phyloP scores from a whole-genome alignment of 1,284 basidiomycete genomes.

The Cryptococcus deneoformans region DNA sequence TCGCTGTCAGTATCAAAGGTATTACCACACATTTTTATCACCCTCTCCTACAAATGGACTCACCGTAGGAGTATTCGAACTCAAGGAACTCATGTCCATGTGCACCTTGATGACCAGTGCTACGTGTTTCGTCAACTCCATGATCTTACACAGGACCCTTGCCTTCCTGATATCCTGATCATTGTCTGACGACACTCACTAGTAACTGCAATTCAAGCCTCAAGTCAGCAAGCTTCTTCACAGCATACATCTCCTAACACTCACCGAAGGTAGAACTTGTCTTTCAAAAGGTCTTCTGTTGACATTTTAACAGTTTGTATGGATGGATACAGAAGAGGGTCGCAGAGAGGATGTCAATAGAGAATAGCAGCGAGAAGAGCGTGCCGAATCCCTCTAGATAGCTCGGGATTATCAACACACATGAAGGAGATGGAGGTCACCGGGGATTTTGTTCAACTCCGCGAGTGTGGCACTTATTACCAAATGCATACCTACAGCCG shows the following conservation, averaged over 20 bases:
- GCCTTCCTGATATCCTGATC: background rate
- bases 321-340: background rate
- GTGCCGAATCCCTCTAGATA: background rate
- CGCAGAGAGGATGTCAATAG: background rate
- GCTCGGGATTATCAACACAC: background rate
- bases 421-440: background rate
- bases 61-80: slow-evolving; percentile 91
- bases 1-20: background rate
- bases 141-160: background rate
- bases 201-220: slow-evolving; percentile 61
- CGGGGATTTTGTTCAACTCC: background rate
- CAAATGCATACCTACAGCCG: background rate
- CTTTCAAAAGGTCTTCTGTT: slow-evolving; percentile 49
- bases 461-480: slow-evolving; percentile 4
- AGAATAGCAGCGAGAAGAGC: background rate
- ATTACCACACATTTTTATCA: background rate
- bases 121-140: slow-evolving; percentile 42
- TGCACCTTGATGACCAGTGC: slow-evolving; percentile 91
- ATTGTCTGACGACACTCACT: slow-evolving; percentile 57
- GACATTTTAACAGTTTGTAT: slow-evolving; percentile 9
- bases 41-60: slow-evolving; percentile 5
- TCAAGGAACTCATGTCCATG: slow-evolving; percentile 98
- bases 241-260: background rate
- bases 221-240: slow-evolving; percentile 7
- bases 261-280: slow-evolving; percentile 80